Evolutionary conservation across 805 yeast species (phyloP).

Genomic region (Clavispora fructus): DNA sequence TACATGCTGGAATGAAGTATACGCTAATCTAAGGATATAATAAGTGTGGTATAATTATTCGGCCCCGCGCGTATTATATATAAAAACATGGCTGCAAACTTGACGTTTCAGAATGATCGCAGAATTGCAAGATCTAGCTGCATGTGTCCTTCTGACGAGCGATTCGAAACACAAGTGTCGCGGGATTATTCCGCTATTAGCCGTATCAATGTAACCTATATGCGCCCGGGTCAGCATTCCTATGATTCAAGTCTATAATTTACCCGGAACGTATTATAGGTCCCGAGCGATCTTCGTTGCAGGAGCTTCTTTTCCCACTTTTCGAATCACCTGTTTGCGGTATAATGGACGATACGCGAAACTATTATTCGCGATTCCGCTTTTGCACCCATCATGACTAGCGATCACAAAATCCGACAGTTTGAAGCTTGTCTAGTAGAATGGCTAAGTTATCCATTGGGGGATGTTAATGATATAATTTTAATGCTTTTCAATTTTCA

Average conservation of each 20-base stretch:
- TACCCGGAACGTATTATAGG: too few relatives aligned
- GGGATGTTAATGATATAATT: neutral
- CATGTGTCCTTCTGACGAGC: neutral
- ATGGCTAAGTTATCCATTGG: neutral
- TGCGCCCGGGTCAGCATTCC: too few relatives aligned
- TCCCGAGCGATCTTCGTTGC: too few relatives aligned
- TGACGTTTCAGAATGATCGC: neutral
- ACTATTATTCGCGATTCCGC: neutral
- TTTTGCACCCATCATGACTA: neutral
- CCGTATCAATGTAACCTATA: too few relatives aligned
- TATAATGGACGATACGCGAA: too few relatives aligned
- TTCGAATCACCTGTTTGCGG: neutral
- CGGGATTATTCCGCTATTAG: neutral
- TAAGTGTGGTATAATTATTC: too few relatives aligned
- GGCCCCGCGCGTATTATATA: neutral
- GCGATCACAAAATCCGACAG: neutral
- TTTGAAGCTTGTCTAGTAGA: neutral
- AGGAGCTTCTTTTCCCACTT: neutral
- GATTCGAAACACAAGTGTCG: neutral
- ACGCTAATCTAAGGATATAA: too few relatives aligned
- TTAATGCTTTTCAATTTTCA: neutral
- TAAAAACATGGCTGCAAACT: conserved; percentile 1
- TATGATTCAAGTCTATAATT: too few relatives aligned
- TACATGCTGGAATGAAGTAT: conserved; percentile 4
- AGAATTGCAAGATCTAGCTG: neutral